Base-by-base conservation (phyloP, 306 rosid genomes). In the Dryas drummondii region DNA sequence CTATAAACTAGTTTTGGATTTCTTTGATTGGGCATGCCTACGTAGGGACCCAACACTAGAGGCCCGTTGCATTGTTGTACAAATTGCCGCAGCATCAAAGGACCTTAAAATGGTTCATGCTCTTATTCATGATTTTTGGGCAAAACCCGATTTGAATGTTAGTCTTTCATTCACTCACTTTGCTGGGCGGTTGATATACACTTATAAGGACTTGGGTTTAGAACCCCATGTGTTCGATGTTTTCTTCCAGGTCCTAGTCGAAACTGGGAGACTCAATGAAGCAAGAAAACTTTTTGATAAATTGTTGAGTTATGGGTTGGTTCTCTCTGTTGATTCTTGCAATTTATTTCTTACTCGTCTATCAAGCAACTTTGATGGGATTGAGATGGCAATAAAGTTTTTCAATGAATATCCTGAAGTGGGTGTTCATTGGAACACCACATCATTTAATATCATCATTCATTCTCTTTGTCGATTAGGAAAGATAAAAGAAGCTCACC, bases 161-260 rank as follows among this genome's bases (percentile, higher is more conserved):
- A 40, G 62, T 19, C 71, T 58, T 53, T 71, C 78, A 10, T 82
- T 81, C 75, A 68, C 76, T 69, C 79, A 67, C 45, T 93, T 90
- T 83, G 76, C 76, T 22, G 90, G 88, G 74, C 78, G 84, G 65
- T 58, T 93, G 79, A 90, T 90, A 58, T 90, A 90, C 84, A 93
- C 98, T 8, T 90, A 93, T 51, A 93, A 93, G 84, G 86, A 87
- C 14, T 93, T 94, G 97, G 93, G 93, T 63, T 82, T 91, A 40
- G 87, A 89, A 41, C 97, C 98, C 55, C 76, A 75, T 80, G 89
- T 88, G 40, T 93, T 91, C 71, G 94, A 93, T 76, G 80, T 93
- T 62, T 85, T 84, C 68, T 91, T 93, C 77, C 89, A 88, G 77
- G 96, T 85, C 48, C 88, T 91, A 45, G 97, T 91, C 55, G 94